A percentile compares a stretch with the other conserved stretches of the same genome.
Conservation (phyloP, 176 grass and related monocot species). For the Juncus effusus region DNA sequence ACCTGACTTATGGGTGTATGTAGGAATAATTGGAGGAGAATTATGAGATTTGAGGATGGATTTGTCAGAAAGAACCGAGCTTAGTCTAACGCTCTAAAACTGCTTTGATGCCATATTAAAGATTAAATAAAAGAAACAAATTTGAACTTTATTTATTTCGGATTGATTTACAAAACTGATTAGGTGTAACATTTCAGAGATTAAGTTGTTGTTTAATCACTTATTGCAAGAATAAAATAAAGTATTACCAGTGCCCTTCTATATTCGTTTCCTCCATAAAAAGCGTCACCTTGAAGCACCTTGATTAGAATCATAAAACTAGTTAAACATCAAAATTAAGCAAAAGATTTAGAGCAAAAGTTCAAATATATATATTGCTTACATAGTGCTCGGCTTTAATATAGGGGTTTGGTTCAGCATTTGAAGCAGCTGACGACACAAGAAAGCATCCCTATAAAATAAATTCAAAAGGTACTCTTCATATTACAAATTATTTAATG, state of each 20-base stretch:
- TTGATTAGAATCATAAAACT: constrained; percentile 25
- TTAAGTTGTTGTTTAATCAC: background rate
- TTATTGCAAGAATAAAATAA: constrained; percentile 9
- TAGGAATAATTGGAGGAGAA: no score
- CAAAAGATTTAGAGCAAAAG: background rate
- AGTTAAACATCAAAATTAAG: background rate
- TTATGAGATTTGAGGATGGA: no score
- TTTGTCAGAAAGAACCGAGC: no score
- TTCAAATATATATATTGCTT: constrained; percentile 21
- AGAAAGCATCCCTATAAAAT: constrained; percentile 79
- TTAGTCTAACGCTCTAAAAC: no score
- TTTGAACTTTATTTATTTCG: no score
- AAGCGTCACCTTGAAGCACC: constrained; percentile 93
- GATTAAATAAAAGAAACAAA: no score
- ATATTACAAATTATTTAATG: no score
- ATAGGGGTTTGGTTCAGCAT: constrained; percentile 48
- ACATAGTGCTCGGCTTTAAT: constrained; percentile 67
- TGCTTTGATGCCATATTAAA: no score
- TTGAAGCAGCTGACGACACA: constrained; percentile 41
- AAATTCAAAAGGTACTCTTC: background rate
- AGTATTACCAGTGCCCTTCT: constrained; percentile 79
- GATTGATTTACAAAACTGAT: no score
- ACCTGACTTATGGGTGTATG: no score
- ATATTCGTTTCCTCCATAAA: constrained; percentile 79
- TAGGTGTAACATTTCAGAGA: no score